phyloP scores from a whole-genome alignment of 176 grass and related monocot genomes.

The Aechmea fasciata region DNA sequence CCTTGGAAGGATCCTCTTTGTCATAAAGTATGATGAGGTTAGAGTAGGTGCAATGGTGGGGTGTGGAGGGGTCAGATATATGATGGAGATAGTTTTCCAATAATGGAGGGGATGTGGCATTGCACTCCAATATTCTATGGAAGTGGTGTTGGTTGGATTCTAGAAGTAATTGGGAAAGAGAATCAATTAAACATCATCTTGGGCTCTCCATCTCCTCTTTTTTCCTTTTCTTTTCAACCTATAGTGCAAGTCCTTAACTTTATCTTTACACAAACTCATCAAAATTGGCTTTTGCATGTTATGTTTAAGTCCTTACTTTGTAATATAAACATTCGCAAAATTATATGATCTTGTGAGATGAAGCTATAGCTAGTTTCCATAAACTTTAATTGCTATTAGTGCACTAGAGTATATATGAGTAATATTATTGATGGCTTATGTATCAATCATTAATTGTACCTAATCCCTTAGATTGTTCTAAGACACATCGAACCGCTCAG shows the following conservation, averaged over 20 bases:
- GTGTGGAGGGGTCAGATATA: slow-evolving; percentile 38
- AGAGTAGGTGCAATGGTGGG: slow-evolving; percentile 48
- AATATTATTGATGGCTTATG: not conserved
- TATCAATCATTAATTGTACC: not conserved
- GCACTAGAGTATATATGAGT: not conserved
- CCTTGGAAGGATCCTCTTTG: not conserved
- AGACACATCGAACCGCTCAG: slow-evolving; percentile 42
- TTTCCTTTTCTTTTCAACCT: too few species aligned
- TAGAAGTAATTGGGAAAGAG: too few species aligned
- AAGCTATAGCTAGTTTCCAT: not conserved
- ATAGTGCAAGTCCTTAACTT: too few species aligned
- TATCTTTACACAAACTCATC: too few species aligned
- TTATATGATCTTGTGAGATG: not conserved
- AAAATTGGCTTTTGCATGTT: too few species aligned
- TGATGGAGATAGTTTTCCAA: slow-evolving; percentile 36
- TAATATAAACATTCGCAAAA: too few species aligned
- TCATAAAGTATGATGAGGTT: slow-evolving; percentile 16
- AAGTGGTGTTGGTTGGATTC: too few species aligned
- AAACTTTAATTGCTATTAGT: not conserved
- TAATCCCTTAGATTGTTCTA: slow-evolving; percentile 27
- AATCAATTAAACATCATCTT: too few species aligned
- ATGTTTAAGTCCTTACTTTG: too few species aligned
- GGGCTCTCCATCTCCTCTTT: too few species aligned
- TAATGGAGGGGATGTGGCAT: not conserved
- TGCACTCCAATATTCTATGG: too few species aligned